Percentiles rank a stretch among this genome's conserved stretches.
Evolutionary conservation across 2,329 filamentous ascomycete species (phyloP).

Genomic region (Exutisphaerella laricina): DNA sequence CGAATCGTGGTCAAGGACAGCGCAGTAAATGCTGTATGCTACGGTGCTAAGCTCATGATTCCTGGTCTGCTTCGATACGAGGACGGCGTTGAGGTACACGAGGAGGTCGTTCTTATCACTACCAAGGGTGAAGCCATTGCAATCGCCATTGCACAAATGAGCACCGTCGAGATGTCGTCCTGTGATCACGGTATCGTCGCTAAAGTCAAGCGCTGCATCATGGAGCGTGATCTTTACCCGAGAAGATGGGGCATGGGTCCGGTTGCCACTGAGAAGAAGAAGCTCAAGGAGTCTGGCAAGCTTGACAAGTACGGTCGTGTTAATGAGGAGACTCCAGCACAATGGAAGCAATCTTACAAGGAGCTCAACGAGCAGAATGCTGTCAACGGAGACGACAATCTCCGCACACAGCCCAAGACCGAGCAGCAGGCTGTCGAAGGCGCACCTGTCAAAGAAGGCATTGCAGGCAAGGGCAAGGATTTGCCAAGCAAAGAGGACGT

Average conservation of each 20-base stretch:
- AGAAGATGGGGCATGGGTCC: conserved; percentile 94
- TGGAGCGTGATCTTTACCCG: conserved; percentile 98
- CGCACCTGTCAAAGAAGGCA: conserved; percentile 33
- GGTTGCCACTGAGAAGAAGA: conserved; percentile 95
- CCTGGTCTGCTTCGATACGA: conserved; percentile 92
- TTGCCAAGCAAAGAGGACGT: conserved; percentile 39
- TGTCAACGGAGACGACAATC: conserved; percentile 20
- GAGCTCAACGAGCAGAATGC: conserved; percentile 62
- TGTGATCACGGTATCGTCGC: conserved; percentile 97
- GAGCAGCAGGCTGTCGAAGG: conserved; percentile 32
- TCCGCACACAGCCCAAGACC: conserved; percentile 12
- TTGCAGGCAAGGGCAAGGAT: conserved; percentile 34
- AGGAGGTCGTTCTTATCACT: conserved; percentile 97
- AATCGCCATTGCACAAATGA: conserved; percentile 95
- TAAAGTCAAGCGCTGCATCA: conserved; percentile 99
- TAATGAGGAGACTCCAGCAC: conserved; percentile 87
- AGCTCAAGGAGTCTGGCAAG: conserved; percentile 96
- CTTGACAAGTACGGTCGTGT: conserved; percentile 94
- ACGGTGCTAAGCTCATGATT: conserved; percentile 98
- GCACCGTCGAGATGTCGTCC: conserved; percentile 89
- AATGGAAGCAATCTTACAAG: conserved; percentile 90
- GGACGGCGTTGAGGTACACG: conserved; percentile 83
- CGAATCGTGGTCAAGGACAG: conserved; percentile 96
- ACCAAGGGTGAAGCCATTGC: conserved; percentile 99
- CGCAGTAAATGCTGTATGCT: conserved; percentile 94